Base-by-base conservation (phyloP, 1,284 basidiomycete genomes). In the Rhodofomes roseus region DNA sequence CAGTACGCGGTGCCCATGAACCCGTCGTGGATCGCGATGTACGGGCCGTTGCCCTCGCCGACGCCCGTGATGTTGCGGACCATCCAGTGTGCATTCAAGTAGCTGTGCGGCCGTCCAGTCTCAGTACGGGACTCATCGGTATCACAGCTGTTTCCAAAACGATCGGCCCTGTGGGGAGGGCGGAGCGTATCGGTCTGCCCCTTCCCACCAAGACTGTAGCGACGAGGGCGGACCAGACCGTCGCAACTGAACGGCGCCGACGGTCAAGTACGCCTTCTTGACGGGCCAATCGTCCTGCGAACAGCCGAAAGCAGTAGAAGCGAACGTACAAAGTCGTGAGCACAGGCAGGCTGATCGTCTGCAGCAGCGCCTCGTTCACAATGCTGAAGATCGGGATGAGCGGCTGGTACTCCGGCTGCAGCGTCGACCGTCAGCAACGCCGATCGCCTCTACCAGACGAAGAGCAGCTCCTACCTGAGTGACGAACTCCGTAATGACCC, bases 401-500 rank as follows among this genome's bases (percentile, higher is more conserved):
- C 65, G 81, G 73, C 59, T 70, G 58, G 65, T 82, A 84, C 65
- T 85, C 76, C 2, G 77, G 74, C 66, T 68, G 44, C 25, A 52
- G 37, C 29, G 37, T 2, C n/a, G 18, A 31, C 23, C 20, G 39
- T 41, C 23, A 54, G 14, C 25, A 29, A 14, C 22, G 1, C 12
- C 20, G 23, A 4, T 14, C 8, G 2, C 27, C 8, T 1, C 16
- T 5, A 25, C 23, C 16, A 27, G 29, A 7, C n/a, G 23, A 3
- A 20, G n/a, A 39, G 11, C 34, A 7, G 60, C 12, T 60, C 63
- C n/a, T n/a, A 64, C 65, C 68, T 85, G 83, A n/a, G 77, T 73
- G 67, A 87, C 80, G 71, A 86, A 87, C 73, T 88, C 78, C 58
- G 81, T 76, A 53, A 87, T 66, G 34, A 79, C 76, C n/a, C 84